Evolutionary conservation across 2,329 filamentous ascomycete species (phyloP).

Genomic region (Fusarium napiforme): DNA sequence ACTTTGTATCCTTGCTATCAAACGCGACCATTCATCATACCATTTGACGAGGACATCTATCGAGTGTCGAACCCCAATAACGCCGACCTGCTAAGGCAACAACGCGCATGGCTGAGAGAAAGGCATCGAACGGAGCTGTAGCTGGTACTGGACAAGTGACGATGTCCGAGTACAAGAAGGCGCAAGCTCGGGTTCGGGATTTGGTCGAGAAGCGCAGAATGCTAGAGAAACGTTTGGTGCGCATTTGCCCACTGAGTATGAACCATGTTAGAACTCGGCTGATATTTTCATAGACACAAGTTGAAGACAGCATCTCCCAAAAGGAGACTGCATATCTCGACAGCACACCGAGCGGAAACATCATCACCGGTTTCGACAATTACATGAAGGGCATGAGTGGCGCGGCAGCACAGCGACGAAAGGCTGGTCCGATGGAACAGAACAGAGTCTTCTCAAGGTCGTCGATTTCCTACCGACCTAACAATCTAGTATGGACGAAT

Average conservation of each 20-base stretch:
- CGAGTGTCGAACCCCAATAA: background rate
- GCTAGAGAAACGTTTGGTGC: conserved; percentile 53
- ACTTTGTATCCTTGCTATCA: conserved; percentile 8
- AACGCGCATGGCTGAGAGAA: conserved; percentile 51
- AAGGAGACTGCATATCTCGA: conserved; percentile 92
- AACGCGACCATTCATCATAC: conserved; percentile 7
- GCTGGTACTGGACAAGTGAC: conserved; percentile 48
- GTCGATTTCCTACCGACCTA: conserved; percentile 69
- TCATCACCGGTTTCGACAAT: conserved; percentile 96
- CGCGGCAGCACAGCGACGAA: conserved; percentile 70
- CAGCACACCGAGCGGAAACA: conserved; percentile 89
- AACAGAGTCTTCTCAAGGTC: conserved; percentile 79
- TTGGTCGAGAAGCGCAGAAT: conserved; percentile 57
- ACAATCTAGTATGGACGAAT: conserved; percentile 47
- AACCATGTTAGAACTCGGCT: conserved; percentile 47
- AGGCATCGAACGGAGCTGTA: conserved; percentile 39
- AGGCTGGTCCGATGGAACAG: conserved; percentile 72
- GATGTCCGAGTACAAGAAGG: conserved; percentile 62
- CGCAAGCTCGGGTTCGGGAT: conserved; percentile 60
- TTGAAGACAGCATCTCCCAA: conserved; percentile 84
- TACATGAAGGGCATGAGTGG: conserved; percentile 90
- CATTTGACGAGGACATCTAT: background rate
- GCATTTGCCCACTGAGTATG: background rate
- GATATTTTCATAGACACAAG: conserved; percentile 46
- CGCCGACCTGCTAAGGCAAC: background rate